Evolutionary conservation across 2,329 filamentous ascomycete species (phyloP), one percentile per base, ranked within the genome.

Genomic region (Fusarium phyllophilum): DNA sequence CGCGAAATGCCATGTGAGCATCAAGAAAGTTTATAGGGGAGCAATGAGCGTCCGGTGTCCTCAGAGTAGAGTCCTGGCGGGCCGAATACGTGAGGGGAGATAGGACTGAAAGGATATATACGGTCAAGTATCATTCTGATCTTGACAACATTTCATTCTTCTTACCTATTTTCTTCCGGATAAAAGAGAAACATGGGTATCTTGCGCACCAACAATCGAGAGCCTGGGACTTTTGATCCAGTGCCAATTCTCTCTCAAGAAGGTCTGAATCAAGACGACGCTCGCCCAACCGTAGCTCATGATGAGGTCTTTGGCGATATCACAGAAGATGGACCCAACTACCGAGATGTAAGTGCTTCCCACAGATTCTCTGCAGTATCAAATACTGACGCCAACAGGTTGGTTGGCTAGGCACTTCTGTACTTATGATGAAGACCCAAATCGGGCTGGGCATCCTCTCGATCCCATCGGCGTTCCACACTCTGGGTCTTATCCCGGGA

Each of bases 401-500:
- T 12, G 83, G 84, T 48, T 86, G 84, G 85, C 63, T 84, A 8
- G 84, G 84, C 33, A 85, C 85, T 20, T 75, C 81, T 4, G 83
- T 82, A 18, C 79, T 86, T 29, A 86, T 86, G 84, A 84, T 86
- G 82, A 86, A 86, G 78, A 85, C 82, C 6, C 83, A 85, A 66
- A 81, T 86, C 44, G 84, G 84, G 49, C 80, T 86, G 4, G 78
- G 84, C 55, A 85, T 88, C 33, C 79, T 88, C 29, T 86, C 86
- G 3, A 86, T 88, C 41, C 86, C 86, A 4, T 73, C 78, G 7
- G 82, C 83, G 1, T 86, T 87, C 69, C 79, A 88, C 66, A 80
- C 79, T 6, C 79, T 88, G 10, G 86, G 86, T 12, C 79, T 87
- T 39, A 80, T 87, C 12, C 86, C 86, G 1, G 86, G 86, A 15